Base-by-base conservation (phyloP, 163 green algal genomes). In the Scenedesmus sp. region DNA sequence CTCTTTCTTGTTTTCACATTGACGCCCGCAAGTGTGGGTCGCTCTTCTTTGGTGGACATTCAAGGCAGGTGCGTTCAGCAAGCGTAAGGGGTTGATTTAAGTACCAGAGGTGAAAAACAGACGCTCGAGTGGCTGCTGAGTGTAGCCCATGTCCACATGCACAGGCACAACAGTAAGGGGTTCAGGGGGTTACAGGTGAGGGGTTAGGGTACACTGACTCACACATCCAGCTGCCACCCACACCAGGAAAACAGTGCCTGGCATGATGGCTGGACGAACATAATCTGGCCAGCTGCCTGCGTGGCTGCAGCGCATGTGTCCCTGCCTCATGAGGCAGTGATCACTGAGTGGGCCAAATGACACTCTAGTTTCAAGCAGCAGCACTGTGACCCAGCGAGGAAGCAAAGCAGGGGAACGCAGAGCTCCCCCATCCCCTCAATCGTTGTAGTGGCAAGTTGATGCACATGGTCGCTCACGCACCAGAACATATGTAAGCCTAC, bases 1-100 rank as follows among this genome's bases (percentile, higher is more conserved):
- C 98, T 94, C 95, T 99, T 99, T 81, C 98, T 95, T 82, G 97
- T 99, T 92, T 99, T 99, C 93, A 99, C 97, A 92, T 97, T 96
- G 53, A 99, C 98, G 90, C 98, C 98, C 22, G 85, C 85, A 59
- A 90, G 85, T 42, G 85, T 90, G 46, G 85, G 85, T 43, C 61
- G 59, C 85, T 90, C 85, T 59, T 90, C 85, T 43, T 90, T 90
- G 53, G 53, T 46, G 40, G 46, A 61, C 85, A 90, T 90, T 51
- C 81, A 43, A 86, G 81, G 81, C 59, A 72, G 46, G 46, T 85
- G 33, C 33, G 81, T 70, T 43, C 81, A 44, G 40, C 22, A 49
- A 73, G 22, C 20, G 46, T 86, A 51, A 73, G n/a, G 59, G 61
- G 46, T 73, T 24, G 46, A 73, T 56, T n/a, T 72, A 42, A 5